A percentile compares a stretch with the other conserved stretches of the same genome.
Conservation (phyloP, 1,139 yeast genomes). For the Hyphopichia buzzinii region DNA sequence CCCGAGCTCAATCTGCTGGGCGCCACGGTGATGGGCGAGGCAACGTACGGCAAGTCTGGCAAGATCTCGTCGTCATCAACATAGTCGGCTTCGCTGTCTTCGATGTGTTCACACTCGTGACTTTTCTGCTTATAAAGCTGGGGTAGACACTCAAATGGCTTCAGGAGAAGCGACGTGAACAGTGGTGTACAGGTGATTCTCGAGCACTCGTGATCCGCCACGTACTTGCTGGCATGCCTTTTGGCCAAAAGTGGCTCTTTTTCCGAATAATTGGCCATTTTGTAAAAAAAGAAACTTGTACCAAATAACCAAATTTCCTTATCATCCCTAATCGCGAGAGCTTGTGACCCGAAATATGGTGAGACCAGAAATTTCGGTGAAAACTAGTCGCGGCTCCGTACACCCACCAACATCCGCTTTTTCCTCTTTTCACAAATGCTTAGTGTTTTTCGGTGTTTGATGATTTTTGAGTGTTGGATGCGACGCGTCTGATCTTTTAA, state of each 20-base stretch:
- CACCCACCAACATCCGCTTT: too few relatives aligned
- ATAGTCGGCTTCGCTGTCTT: slow-evolving; percentile 12
- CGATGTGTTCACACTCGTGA: slow-evolving; percentile 3
- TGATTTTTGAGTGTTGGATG: too few relatives aligned
- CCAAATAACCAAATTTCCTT: too few relatives aligned
- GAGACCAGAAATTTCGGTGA: too few relatives aligned
- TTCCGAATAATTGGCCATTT: slow-evolving; percentile 13
- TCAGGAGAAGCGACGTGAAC: slow-evolving; percentile 20
- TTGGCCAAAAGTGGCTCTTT: slow-evolving; percentile 21
- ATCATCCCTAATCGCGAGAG: too few relatives aligned
- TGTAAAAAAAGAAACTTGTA: too few relatives aligned
- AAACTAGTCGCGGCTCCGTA: too few relatives aligned
- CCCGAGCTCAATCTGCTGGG: slow-evolving; percentile 10
- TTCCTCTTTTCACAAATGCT: too few relatives aligned
- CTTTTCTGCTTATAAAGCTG: slow-evolving; percentile 8
- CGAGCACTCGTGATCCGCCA: slow-evolving; percentile 17
- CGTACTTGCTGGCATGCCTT: slow-evolving; percentile 8
- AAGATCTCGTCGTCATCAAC: slow-evolving; percentile 23
- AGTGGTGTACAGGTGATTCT: slow-evolving; percentile 19
- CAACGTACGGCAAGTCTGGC: slow-evolving; percentile 26
- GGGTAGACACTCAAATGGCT: slow-evolving; percentile 27
- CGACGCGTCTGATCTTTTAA: too few relatives aligned
- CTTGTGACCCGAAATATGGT: too few relatives aligned
- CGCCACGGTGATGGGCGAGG: slow-evolving; percentile 6
- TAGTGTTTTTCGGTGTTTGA: too few relatives aligned